phyloP scores from a whole-genome alignment of 192 early-diverging fungal species.

The Podila epicladia region DNA sequence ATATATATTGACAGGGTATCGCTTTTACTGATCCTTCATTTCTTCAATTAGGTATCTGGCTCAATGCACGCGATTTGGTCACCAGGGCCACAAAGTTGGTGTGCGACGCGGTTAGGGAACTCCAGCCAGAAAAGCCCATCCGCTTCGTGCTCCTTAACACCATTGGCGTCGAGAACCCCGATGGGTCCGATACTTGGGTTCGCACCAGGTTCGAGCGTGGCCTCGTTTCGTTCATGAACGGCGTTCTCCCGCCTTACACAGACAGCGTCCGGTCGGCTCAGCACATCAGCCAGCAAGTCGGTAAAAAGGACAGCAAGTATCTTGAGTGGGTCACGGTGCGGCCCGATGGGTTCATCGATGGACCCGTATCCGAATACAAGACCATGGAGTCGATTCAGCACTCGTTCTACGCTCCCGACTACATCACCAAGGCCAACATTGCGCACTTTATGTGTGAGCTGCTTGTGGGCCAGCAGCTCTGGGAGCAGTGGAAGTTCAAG shows the following conservation, averaged over 20 bases:
- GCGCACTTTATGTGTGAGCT: conserved; percentile 31
- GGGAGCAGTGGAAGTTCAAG: conserved; percentile 13
- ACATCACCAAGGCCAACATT: conserved; percentile 23
- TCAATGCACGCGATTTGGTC: conserved; percentile 11
- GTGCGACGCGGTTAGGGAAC: conserved; percentile 14
- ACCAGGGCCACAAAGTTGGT: conserved; percentile 16
- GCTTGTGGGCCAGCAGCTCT: neutral
- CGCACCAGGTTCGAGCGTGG: conserved; percentile 3
- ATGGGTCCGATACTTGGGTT: conserved; percentile 18
- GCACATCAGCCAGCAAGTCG: conserved; percentile 15
- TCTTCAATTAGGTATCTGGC: conserved; percentile 4
- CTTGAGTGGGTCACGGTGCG: conserved; percentile 15
- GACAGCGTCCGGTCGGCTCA: conserved; percentile 19
- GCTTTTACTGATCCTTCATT: neutral
- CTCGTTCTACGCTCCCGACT: conserved; percentile 10
- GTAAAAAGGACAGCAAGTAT: conserved; percentile 1
- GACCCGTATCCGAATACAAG: conserved; percentile 15
- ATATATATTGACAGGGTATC: neutral
- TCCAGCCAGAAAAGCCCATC: conserved; percentile 10
- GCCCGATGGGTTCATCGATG: conserved; percentile 15
- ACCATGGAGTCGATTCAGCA: conserved; percentile 5
- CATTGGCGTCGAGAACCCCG: conserved; percentile 21
- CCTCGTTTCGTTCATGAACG: conserved; percentile 18
- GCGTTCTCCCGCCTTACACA: conserved; percentile 8
- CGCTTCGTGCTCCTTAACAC: conserved; percentile 20